Evolutionary conservation across 345 rosid species (phyloP), one percentile per base, ranked within the genome.

Genomic region (Eucalyptus guilfoylei): DNA sequence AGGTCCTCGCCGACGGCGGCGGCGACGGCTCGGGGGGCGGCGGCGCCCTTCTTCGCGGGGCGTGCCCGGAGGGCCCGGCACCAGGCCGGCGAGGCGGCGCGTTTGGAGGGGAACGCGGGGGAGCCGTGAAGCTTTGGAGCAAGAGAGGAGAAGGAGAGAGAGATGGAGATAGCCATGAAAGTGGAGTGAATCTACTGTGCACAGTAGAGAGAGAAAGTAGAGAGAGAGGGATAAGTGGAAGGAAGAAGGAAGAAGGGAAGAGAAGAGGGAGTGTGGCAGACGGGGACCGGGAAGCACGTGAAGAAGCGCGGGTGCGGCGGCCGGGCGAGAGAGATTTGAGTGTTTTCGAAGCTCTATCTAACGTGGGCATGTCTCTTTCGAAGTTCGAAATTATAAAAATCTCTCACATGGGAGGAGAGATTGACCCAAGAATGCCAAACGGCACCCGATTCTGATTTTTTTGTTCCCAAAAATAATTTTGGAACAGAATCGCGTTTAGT

Each of bases 1-100:
- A 96, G 90, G 92, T 95, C 96, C 48, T 95, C 94, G 6, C 98
- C 97, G 88, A 95, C 95, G 87, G 90, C 89, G 88, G 8, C 19
- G 21, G 76, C 47, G 45, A 32, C 80, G 12, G 42, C 80, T 1
- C 4, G 44, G 50, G 89, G 44, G 11, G 49, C 87, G 28, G 30
- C 85, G 44, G 60, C 19, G 85, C 21, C 50, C 11, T 19, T 52
- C 88, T 62, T 47, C 34, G 85, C 69, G 45, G 44, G 21, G 85
- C 34, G 17, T 17, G 45, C 48, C 40, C 2, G 44, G 85, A 52
- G 28, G 8, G 47, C 83, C 81, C 58, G 15, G 64, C 67, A 2
- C 62, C 58, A 6, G 69, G 37, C 15, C 80, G 60, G 47, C 6
- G 28, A 40, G 87, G 58, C 44, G 26, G 48, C 47, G 40, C 32